Evolutionary conservation across 257 asterid species (phyloP), one percentile per base, ranked within the genome.

Genomic region (Jacaranda copaia): DNA sequence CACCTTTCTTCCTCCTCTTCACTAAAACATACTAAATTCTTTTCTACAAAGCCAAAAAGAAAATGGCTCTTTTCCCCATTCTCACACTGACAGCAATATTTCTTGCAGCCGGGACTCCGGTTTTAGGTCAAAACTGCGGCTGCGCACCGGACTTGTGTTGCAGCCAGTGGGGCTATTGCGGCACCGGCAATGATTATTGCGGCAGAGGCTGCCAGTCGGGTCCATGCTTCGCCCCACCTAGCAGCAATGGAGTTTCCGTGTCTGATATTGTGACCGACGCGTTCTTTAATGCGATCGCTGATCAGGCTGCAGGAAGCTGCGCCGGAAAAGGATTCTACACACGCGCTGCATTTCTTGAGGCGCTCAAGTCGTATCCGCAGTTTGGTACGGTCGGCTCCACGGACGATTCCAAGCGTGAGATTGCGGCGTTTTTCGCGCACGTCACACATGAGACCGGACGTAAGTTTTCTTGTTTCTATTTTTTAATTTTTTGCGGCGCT

Each of bases 371-470:
- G 7, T 88, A 84, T 77, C 68, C 75, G 7, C 62, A n/a, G 39
- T 88, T 88, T 9, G 92, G 87, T 3, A 75, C 78, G 0, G 73
- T 18, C 0, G 85, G 75, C 7, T 68, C 85, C 1, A 4, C 68
- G 1, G 90, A 88, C 18, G 87, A 80, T 12, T 71, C 86, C 8
- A 88, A 73, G 81, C 90, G 87, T 2, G 92, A 88, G 80, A 84
- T 85, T 5, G 92, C 92, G 0, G 88, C 92, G 12, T 88, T 84
- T 77, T 85, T 88, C 4, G 92, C 92, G 4, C 92, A 88, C 46
- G 80, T 78, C 66, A 76, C 92, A 2, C 90, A 88, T 74, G 92
- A 85, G 70, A 88, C 90, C 38, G 88, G 88, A 73, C 83, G 90
- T 88, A 68, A 84, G 89, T 77, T 45, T 1, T 45, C 36, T 16